A percentile compares a stretch with the other conserved stretches of the same genome.
phyloP scores from a whole-genome alignment of 169 alveolate species.

The Plasmodium billcollinsi region DNA sequence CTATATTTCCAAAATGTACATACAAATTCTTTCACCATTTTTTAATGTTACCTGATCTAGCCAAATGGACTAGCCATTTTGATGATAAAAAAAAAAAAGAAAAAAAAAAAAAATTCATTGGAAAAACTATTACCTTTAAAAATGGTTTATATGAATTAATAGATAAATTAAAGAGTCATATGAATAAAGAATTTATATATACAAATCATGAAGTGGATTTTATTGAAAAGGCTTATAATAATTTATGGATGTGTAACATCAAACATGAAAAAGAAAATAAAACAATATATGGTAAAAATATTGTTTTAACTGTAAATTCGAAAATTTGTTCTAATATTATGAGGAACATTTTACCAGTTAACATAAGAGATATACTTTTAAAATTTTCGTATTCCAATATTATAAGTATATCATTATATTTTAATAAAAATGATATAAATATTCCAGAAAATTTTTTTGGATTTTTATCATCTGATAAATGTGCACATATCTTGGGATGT shows the following conservation, averaged over 20 bases:
- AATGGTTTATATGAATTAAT: conserved; percentile 48
- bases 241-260: conserved; percentile 31
- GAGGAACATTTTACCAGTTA: conserved; percentile 22
- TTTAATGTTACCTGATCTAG: not conserved
- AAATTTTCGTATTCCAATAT: conserved; percentile 17
- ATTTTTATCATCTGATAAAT: conserved; percentile 34
- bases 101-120: conserved; percentile 25
- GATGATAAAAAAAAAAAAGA: conserved; percentile 1
- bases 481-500: conserved; percentile 40
- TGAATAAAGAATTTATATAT: conserved; percentile 18
- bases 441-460: conserved; percentile 51
- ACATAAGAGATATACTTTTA: conserved; percentile 14
- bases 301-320: conserved; percentile 49
- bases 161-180: conserved; percentile 2
- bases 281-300: conserved; percentile 25
- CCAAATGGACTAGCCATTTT: not conserved
- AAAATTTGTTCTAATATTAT: conserved; percentile 41
- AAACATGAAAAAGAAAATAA: not conserved
- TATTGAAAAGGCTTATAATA: conserved; percentile 8
- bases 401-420: conserved; percentile 31
- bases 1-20: not conserved
- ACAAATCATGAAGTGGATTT: conserved; percentile 41
- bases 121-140: conserved; percentile 39
- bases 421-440: conserved; percentile 30
- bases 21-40: not conserved